Evolutionary conservation across 768 basidiomycete species (phyloP).

Genomic region (Cantharellus cinnabarinus): DNA sequence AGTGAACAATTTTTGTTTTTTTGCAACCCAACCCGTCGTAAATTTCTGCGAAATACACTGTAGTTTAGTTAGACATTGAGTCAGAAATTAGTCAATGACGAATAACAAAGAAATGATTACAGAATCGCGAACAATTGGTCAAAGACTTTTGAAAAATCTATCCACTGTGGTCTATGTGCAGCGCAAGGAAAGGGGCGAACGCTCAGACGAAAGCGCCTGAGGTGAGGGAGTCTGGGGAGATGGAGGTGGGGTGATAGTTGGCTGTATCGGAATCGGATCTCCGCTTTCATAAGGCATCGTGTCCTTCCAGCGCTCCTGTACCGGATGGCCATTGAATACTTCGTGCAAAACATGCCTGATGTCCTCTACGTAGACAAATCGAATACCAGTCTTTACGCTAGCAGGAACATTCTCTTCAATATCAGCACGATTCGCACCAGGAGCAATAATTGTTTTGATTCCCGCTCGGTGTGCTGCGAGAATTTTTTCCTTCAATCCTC

Average conservation of each 20-base stretch:
- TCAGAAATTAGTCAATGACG: no score
- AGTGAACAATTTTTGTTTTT: no score
- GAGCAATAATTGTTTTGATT: slow-evolving; percentile 78
- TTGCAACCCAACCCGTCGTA: no score
- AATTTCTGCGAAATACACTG: no score
- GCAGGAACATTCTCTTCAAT: slow-evolving; percentile 95
- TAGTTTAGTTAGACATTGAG: no score
- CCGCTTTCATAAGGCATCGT: slow-evolving; percentile 22
- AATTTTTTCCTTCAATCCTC: slow-evolving; percentile 91
- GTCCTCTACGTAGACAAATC: slow-evolving; percentile 88
- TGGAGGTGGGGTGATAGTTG: neutral
- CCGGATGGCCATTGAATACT: slow-evolving; percentile 48
- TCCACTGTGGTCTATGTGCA: no score
- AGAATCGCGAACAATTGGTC: no score
- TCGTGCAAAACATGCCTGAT: slow-evolving; percentile 77
- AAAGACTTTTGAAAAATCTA: no score
- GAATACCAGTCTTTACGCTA: slow-evolving; percentile 87
- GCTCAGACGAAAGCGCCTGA: neutral
- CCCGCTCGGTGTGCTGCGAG: slow-evolving; percentile 92
- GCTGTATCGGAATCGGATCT: neutral
- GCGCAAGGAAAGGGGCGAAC: no score
- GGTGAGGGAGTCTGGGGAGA: neutral
- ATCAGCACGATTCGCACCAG: slow-evolving; percentile 75
- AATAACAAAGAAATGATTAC: no score
- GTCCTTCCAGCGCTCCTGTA: slow-evolving; percentile 48